Base-by-base conservation (phyloP, 768 basidiomycete genomes). In the Tricholomella constricta region DNA sequence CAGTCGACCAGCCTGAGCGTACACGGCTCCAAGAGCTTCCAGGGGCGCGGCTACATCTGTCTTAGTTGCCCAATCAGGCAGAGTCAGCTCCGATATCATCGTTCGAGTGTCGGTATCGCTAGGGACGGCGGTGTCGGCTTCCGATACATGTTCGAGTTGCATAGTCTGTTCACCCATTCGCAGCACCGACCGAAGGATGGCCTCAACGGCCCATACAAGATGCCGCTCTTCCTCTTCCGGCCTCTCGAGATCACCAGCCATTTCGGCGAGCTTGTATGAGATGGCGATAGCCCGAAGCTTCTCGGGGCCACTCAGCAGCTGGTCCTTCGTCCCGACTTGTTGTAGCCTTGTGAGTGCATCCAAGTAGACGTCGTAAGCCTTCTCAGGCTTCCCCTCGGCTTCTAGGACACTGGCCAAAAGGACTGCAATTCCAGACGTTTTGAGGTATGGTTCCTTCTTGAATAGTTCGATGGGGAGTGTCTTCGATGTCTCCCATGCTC, bases 11-110 rank as follows among this genome's bases (percentile, higher is more conserved):
- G 70, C 70, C 29, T 73, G 70, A 4, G 80, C 78, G 56, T 89
- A 88, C 47, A 83, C 83, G 4, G 77, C 71, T 1, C 81, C 88
- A 4, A 90, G 73, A 0, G 85, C 81, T 59, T 87, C 86, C 29
- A 89, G 72, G 1, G 86, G 87, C 9, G 85, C 83, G 17, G 82
- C 85, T 22, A 89, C 68, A 57, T 89, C 85, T 19, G 78, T 75
- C 51, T 72, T 76, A 8, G 74, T 72, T 42, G 79, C 79, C 88
- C 88, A 89, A 17, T 62, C 54, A 1, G 88, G 87, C 45, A 88
- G 58, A 12, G 75, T 74, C 19, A 89, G 70, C 48, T 83, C 81
- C 1, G 78, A 72, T 9, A 81, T 71, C 31, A 78, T 67, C 0
- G 76, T 55, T 19, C 59, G 58, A 11, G 62, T 54, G 27, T 68